Evolutionary conservation across 495 filamentous ascomycete species (phyloP).

Genomic region (Neurospora pannonica): DNA sequence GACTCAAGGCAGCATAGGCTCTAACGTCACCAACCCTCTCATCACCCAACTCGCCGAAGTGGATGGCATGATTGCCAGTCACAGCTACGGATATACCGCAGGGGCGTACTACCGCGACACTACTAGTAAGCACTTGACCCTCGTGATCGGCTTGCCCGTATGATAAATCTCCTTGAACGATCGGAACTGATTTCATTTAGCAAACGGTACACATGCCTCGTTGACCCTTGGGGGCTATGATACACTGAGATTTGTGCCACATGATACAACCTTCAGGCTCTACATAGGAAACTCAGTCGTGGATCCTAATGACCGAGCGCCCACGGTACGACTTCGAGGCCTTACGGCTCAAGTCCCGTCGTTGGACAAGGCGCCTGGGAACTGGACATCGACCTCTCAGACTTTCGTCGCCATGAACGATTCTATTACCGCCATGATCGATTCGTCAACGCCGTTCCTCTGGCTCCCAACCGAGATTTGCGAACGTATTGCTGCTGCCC

Average conservation of each 20-base stretch:
- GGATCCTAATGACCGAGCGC: conserved; percentile 32
- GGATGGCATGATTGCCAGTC: conserved; percentile 45
- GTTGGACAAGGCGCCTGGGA: conserved; percentile 25
- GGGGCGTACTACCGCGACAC: conserved; percentile 50
- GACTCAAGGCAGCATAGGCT: conserved; percentile 31
- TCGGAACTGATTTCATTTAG: not conserved
- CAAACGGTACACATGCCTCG: conserved; percentile 41
- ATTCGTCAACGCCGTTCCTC: conserved; percentile 57
- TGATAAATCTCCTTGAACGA: not conserved
- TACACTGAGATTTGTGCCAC: conserved; percentile 44
- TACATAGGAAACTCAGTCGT: not conserved
- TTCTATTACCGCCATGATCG: conserved; percentile 46
- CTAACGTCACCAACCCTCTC: conserved; percentile 24
- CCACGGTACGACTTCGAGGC: conserved; percentile 44
- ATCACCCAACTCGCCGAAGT: conserved; percentile 39
- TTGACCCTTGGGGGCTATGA: conserved; percentile 59
- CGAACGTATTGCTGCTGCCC: conserved; percentile 47
- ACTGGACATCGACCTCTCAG: conserved; percentile 28
- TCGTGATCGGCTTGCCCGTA: not conserved
- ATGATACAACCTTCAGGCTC: conserved; percentile 45
- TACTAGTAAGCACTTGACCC: conserved; percentile 8
- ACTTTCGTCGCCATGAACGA: conserved; percentile 36
- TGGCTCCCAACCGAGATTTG: conserved; percentile 59
- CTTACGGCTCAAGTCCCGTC: conserved; percentile 42
- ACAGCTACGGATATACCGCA: conserved; percentile 59